Base-by-base conservation (phyloP, 2,329 filamentous ascomycete genomes). In the Juglanconis oblonga region DNA sequence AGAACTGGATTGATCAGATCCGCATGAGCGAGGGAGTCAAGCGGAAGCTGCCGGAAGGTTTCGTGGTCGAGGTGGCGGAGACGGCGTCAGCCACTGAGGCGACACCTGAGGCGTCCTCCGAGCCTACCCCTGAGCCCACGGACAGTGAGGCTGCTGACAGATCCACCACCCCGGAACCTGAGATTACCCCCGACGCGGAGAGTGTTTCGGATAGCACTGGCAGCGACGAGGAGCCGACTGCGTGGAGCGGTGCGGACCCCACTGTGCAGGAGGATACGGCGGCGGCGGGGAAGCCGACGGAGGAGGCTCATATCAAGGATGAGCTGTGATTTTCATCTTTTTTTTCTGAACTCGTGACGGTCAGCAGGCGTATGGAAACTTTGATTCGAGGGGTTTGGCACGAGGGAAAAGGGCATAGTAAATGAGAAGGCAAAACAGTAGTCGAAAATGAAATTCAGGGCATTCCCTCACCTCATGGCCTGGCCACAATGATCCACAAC, bases 1-100 rank as follows among this genome's bases (percentile, higher is more conserved):
- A 97, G 76, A 78, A 79, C 63, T 99, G 94, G 92, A 85, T 99
- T 61, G 95, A 99, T 69, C 82, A 85, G n/a, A 92, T 98, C 64
- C 87, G 92, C 42, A 83, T 99, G 80, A 91, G 93, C 55, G 94
- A 98, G 71, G 90, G 91, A 2, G 77, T 83, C 61, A 97, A 94
- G 81, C 82, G 87, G 68, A 90, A 87, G 76, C 73, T 95, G 47
- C 90, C 90, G 0, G 81, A 84, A 61, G 83, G 80, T 2, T 68
- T 91, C 36, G 76, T 77, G 14, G 72, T 75, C 56, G 72, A 71
- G 24, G 72, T 74, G 17, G 68, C 71, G 10, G 72, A 78, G 66
- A 14, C 54, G 0, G 54, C 50, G 29, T 68, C 75, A 17, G 69
- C 76, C 11, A 68, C 69, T 10, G 73, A 76, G 32, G 76, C 81